Percentiles rank a stretch among this genome's conserved stretches.
Conservation (phyloP, 352 stramenopile genomes). For the Phytopythium ostracodes region DNA sequence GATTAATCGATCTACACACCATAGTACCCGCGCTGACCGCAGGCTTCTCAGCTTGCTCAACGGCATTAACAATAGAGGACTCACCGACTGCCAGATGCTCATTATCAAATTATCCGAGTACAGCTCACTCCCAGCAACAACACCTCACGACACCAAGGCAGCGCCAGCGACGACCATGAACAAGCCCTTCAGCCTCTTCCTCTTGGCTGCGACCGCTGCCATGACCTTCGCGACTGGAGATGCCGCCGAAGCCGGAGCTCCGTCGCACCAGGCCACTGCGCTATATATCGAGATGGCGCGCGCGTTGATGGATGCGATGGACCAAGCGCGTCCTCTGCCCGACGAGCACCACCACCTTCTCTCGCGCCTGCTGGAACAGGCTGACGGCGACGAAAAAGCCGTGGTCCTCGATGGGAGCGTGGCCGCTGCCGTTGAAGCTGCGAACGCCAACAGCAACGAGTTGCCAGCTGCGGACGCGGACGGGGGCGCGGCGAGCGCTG, state of each 20-base stretch:
- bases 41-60: background rate
- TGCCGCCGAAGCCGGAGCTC: background rate
- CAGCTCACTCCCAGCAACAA: background rate
- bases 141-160: background rate
- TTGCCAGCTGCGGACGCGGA: background rate
- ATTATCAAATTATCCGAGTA: background rate
- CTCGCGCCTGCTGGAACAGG: background rate
- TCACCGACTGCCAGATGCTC: background rate
- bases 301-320: background rate
- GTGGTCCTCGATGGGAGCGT: background rate
- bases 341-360: background rate
- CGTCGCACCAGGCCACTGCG: too few relatives aligned
- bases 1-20: too few relatives aligned
- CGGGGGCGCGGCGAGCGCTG: background rate
- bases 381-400: background rate
- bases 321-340: background rate
- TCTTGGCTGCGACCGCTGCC: background rate
- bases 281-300: background rate
- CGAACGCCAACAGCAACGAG: background rate
- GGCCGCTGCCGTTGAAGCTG: background rate
- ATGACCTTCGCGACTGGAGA: background rate
- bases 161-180: background rate
- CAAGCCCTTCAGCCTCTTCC: background rate
- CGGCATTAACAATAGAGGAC: background rate
- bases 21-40: too few relatives aligned